Percentiles rank a stretch among this genome's conserved stretches.
phyloP scores from a whole-genome alignment of 257 asterid species.

The Primulina tabacum region DNA sequence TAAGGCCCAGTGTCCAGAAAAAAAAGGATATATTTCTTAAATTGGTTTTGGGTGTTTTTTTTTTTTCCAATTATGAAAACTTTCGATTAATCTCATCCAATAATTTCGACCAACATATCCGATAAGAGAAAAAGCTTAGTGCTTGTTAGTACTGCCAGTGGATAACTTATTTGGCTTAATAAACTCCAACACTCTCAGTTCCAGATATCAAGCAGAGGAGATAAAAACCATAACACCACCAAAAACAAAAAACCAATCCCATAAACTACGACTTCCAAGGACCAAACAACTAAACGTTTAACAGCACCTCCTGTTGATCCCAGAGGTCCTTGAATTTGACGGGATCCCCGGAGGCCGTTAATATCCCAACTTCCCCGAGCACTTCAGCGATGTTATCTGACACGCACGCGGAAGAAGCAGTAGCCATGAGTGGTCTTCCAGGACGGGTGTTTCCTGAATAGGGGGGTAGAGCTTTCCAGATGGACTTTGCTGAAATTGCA shows the following conservation, averaged over 20 bases:
- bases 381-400: conserved; percentile 47
- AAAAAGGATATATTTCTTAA: too few species aligned
- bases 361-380: conserved; percentile 61
- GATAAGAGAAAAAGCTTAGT: too few species aligned
- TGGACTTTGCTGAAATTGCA: conserved; percentile 28
- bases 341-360: conserved; percentile 64
- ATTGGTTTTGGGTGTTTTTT: too few species aligned
- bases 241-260: neutral
- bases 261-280: neutral
- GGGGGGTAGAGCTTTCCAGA: neutral
- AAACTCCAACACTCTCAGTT: too few species aligned
- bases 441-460: conserved; percentile 12
- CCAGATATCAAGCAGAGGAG: too few species aligned
- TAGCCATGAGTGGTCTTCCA: conserved; percentile 22
- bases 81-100: too few species aligned
- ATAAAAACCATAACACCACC: neutral
- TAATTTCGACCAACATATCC: too few species aligned
- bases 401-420: conserved; percentile 38
- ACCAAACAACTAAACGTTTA: neutral
- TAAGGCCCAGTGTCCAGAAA: too few species aligned
- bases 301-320: conserved; percentile 73
- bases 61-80: too few species aligned
- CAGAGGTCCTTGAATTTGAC: conserved; percentile 70
- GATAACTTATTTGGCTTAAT: too few species aligned
- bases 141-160: too few species aligned